Base-by-base conservation (phyloP, 2,329 filamentous ascomycete species). In the Fusarium napiforme region DNA sequence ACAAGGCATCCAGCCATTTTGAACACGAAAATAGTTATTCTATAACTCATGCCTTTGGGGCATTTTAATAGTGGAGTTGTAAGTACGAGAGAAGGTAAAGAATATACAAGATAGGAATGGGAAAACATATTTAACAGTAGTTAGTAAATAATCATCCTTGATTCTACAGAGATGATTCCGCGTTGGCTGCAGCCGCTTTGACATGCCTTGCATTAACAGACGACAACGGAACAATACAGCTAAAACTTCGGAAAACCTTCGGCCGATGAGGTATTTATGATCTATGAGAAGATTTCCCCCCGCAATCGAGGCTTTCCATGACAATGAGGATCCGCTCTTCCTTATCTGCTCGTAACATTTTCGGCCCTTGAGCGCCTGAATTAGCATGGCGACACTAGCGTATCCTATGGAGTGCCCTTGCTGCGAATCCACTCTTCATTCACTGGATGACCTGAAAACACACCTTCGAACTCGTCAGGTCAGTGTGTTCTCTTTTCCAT, bases 41-140 rank as follows among this genome's bases (percentile, higher is more conserved):
- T 21, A 2, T 14, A 40, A n/a, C 12, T 40, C 21, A 9, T 2
- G 21, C 12, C 7, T 7, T 7, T 40, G 1, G 2, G 19, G 8
- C 12, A n/a, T 40, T 40, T 12, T 0, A n/a, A 42, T 9, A 23
- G 21, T 9, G 21, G 9, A 3, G 7, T 23, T n/a, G 1, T n/a
- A n/a, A 0, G 15, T 16, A 7, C 9, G n/a, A 23, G 21, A 42
- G 14, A 23, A 21, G 39, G 7, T 15, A n/a, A n/a, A 40, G 12
- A 14, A 0, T 40, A 40, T 15, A n/a, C 3, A n/a, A n/a, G 21
- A n/a, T 9, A 40, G 19, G 11, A n/a, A 40, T n/a, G 12, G 9
- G 39, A n/a, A n/a, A n/a, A 40, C 39, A 40, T 0, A 37, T n/a
- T 9, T n/a, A 5, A n/a, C 2, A 40, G 0, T n/a, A 1, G 12